phyloP scores from a whole-genome alignment of 306 rosid species.

The Neltuma alba region DNA sequence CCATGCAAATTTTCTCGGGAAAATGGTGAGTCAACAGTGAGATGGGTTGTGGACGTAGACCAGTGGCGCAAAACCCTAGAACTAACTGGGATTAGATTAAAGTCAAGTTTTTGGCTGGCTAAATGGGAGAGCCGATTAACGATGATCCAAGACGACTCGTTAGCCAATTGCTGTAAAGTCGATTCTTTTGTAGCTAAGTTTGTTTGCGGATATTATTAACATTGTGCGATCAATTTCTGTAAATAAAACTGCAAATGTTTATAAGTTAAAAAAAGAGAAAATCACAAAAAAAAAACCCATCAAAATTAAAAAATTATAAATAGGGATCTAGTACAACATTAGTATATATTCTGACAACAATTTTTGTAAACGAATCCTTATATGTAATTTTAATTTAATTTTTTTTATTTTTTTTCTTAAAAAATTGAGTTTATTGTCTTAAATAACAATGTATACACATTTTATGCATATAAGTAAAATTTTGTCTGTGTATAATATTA shows the following conservation, averaged over 20 bases:
- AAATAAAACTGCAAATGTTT: neutral
- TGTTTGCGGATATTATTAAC: neutral
- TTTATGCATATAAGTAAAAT: neutral
- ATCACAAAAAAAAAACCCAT: too few species aligned
- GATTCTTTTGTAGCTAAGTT: neutral
- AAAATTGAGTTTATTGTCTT: neutral
- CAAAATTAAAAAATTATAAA: too few species aligned
- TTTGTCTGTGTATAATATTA: neutral
- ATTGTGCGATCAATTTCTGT: neutral
- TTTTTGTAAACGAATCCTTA: too few species aligned
- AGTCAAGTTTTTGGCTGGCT: neutral
- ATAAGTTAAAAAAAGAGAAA: too few species aligned
- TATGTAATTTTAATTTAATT: too few species aligned
- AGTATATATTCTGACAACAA: too few species aligned
- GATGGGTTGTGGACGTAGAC: neutral
- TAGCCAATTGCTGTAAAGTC: neutral
- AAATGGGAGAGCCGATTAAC: neutral
- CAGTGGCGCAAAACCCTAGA: neutral
- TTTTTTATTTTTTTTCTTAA: too few species aligned
- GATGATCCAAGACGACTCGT: neutral
- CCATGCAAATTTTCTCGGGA: neutral
- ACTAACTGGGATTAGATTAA: too few species aligned
- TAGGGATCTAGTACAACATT: too few species aligned
- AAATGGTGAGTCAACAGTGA: neutral
- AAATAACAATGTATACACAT: neutral